A percentile compares a stretch with the other conserved stretches of the same genome.
These are phyloP conservation scores for Vitis hybrid DNA, from an alignment of 177 flowering plant genomes.

Conservation along the genomic window DNA sequence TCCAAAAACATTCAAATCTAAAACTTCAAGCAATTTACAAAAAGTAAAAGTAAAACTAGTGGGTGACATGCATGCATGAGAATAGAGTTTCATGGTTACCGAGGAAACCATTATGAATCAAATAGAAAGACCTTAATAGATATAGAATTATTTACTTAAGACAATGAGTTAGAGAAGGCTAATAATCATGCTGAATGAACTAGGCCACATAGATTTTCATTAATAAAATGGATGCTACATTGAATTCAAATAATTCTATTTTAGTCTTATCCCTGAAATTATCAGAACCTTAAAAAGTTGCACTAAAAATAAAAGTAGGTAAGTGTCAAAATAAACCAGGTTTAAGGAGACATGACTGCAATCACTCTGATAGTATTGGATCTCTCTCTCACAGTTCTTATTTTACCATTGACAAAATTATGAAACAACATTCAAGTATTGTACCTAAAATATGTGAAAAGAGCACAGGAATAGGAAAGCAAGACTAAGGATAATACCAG, in stretches of 20 bases:
- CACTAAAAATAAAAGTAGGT: not conserved
- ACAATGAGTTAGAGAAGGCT: not conserved
- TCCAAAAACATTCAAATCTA: not conserved
- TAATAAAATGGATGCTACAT: not conserved
- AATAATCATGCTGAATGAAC: not conserved
- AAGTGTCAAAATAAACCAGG: not conserved
- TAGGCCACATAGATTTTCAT: not conserved
- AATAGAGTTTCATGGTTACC: not conserved
- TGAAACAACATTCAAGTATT: not conserved
- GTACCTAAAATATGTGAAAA: not conserved
- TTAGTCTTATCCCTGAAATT: not conserved
- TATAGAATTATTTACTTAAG: not conserved
- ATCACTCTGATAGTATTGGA: not conserved
- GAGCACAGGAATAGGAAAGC: not conserved
- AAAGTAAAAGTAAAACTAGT: not conserved
- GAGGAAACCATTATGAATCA: not conserved
- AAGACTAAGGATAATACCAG: conserved; percentile 48
- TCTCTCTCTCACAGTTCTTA: not conserved
- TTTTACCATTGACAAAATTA: not conserved
- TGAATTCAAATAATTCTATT: not conserved
- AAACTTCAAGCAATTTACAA: not conserved
- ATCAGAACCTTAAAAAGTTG: not conserved
- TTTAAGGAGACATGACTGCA: not conserved
- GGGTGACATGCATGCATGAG: not conserved
- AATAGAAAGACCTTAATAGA: not conserved